phyloP scores from a whole-genome alignment of 2,329 filamentous ascomycete species.

The Paramyrothecium roridum region DNA sequence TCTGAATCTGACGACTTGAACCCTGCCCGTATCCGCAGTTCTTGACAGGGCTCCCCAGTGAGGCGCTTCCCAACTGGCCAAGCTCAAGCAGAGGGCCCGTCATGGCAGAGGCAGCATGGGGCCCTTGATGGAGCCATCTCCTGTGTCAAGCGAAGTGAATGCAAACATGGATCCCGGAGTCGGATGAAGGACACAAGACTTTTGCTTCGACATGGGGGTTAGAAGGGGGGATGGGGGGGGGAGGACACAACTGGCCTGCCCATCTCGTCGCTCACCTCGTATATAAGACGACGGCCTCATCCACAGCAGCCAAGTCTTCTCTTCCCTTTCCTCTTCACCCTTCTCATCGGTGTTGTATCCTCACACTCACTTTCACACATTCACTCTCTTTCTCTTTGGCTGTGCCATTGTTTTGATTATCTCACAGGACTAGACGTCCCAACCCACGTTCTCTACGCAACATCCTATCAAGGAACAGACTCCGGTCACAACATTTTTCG shows the following conservation, averaged over 20 bases:
- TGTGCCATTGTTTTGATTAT: conserved; percentile 9
- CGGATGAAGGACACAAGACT: not conserved
- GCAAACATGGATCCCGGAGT: not conserved
- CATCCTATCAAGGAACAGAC: not conserved
- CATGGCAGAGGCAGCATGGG: not conserved
- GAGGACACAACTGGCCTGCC: no score
- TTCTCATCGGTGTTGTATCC: not conserved
- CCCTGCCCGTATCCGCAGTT: not conserved
- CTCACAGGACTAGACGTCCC: conserved; percentile 9
- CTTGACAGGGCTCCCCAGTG: not conserved
- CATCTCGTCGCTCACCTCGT: not conserved
- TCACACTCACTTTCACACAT: conserved; percentile 1
- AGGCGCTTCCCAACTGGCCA: not conserved
- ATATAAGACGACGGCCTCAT: not conserved
- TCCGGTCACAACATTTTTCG: not conserved
- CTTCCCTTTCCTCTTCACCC: not conserved
- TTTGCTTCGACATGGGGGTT: no score
- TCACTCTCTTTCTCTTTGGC: conserved; percentile 3
- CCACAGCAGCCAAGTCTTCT: not conserved
- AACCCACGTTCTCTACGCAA: not conserved
- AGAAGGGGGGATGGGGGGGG: no score
- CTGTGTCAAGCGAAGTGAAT: not conserved
- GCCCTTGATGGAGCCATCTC: not conserved
- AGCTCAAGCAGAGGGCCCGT: not conserved
- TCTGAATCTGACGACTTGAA: not conserved